Conservation (phyloP, 345 rosid genomes). For the Rhizophora mangle region DNA sequence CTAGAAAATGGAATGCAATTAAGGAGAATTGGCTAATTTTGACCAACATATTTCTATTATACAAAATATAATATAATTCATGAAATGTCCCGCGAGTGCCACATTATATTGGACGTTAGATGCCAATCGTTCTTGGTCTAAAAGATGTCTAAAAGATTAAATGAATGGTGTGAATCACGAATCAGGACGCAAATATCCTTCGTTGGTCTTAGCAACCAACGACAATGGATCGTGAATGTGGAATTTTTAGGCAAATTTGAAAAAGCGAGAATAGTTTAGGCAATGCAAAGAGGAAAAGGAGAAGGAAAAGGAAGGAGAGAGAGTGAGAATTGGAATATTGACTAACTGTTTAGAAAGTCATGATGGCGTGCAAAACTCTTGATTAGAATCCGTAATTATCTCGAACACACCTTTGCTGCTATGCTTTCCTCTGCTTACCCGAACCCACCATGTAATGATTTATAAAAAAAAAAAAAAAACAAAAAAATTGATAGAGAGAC, state of each 20-base stretch:
- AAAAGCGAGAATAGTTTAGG: not conserved
- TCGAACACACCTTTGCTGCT: not conserved
- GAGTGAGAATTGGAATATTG: no score
- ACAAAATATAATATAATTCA: no score
- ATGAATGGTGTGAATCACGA: constrained; percentile 1
- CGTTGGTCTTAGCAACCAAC: not conserved
- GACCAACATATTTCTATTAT: not conserved
- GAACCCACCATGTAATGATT: no score
- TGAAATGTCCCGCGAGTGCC: no score
- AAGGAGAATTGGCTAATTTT: not conserved
- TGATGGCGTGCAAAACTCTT: constrained; percentile 16
- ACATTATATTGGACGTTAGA: no score
- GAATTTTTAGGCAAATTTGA: not conserved
- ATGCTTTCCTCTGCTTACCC: not conserved
- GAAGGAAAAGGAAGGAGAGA: not conserved
- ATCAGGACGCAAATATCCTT: not conserved
- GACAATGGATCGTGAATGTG: not conserved
- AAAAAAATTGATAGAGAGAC: not conserved
- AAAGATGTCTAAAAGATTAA: not conserved
- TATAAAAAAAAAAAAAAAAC: not conserved
- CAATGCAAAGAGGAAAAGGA: not conserved
- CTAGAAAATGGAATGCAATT: no score
- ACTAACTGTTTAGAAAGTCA: not conserved
- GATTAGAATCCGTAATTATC: constrained; percentile 13
- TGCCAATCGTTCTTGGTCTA: not conserved